Conservation (phyloP, 1,139 yeast genomes). For the Sugiyamaella sp. region DNA sequence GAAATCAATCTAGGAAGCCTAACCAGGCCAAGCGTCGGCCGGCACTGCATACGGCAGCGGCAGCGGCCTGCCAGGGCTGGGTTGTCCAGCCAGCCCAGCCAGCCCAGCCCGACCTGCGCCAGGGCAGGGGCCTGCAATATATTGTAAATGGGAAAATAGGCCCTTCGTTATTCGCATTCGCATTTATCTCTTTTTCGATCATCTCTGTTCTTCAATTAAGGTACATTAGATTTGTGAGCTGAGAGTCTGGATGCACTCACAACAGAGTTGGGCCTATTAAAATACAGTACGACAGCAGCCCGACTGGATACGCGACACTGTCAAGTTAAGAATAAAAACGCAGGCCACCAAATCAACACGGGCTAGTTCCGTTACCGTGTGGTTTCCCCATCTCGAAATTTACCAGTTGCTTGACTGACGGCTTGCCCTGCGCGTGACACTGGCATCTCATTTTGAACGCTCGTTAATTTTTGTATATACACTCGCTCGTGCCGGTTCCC, state of each 20-base stretch:
- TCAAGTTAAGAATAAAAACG: too few species aligned
- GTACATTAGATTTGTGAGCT: not conserved
- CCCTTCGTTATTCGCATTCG: not conserved
- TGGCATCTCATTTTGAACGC: too few species aligned
- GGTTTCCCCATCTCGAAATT: too few species aligned
- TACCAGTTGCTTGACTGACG: too few species aligned
- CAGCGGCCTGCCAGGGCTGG: too few species aligned
- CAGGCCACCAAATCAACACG: too few species aligned
- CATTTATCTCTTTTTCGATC: not conserved
- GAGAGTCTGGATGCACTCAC: not conserved
- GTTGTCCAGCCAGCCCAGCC: too few species aligned
- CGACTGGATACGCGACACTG: too few species aligned
- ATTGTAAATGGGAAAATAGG: conserved; percentile 1
- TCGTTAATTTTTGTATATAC: too few species aligned
- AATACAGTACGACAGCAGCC: not conserved
- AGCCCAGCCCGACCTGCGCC: not conserved
- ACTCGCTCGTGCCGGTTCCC: too few species aligned
- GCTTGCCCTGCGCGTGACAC: too few species aligned
- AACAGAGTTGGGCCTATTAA: not conserved
- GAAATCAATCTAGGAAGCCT: not conserved
- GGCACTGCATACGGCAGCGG: not conserved
- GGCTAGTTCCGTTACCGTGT: too few species aligned
- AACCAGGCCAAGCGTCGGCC: not conserved
- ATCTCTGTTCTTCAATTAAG: not conserved
- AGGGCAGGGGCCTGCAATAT: conserved; percentile 5